These are phyloP conservation scores for Aschersonia sp. DNA, from an alignment of 2,329 filamentous ascomycete genomes.

Conservation along the genomic window DNA sequence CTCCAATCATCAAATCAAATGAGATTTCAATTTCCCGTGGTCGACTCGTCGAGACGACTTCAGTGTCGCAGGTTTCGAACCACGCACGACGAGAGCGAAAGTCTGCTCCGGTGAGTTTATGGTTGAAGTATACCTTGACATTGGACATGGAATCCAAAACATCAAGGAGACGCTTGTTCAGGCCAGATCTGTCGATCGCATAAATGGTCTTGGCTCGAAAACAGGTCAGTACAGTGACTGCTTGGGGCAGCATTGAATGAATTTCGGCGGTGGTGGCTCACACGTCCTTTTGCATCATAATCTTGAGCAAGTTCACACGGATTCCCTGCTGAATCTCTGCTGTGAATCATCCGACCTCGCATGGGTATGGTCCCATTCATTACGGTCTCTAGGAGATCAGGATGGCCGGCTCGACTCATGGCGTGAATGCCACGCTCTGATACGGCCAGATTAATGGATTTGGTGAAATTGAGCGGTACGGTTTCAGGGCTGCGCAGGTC, in stretches of 20 bases:
- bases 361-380: constrained; percentile 76
- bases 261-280: constrained; percentile 24
- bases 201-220: constrained; percentile 50
- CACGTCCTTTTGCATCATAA: constrained; percentile 80
- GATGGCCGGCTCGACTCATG: constrained; percentile 53
- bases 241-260: too few species aligned
- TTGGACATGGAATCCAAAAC: constrained; percentile 73
- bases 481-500: constrained; percentile 77
- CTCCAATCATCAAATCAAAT: constrained; percentile 91
- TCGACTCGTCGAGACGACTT: constrained; percentile 23
- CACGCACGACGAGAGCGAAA: constrained; percentile 68
- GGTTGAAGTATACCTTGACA: constrained; percentile 81
- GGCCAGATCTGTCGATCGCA: constrained; percentile 67
- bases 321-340: constrained; percentile 44
- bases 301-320: constrained; percentile 72
- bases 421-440: constrained; percentile 90
- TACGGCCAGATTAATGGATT: constrained; percentile 93
- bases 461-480: constrained; percentile 83
- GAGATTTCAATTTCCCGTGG: constrained; percentile 60
- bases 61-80: constrained; percentile 51
- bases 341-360: constrained; percentile 93
- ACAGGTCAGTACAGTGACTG: not conserved
- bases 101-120: constrained; percentile 84
- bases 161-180: constrained; percentile 76
- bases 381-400: constrained; percentile 57